Evolutionary conservation across 2,329 filamentous ascomycete species (phyloP).

Genomic region (Scytalidium sp.): DNA sequence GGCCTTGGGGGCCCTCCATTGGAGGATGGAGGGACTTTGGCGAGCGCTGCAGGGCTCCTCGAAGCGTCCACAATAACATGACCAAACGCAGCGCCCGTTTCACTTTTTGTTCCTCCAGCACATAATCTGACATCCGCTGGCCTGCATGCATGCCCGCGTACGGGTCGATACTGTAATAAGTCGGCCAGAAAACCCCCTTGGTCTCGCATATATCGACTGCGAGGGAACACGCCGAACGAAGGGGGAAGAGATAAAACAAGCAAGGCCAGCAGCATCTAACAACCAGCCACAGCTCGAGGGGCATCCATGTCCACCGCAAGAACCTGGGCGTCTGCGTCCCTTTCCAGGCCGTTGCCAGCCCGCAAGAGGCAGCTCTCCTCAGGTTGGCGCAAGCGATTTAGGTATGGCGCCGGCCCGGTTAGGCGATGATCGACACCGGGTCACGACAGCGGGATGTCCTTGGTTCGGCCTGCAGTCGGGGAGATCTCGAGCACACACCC

Average conservation of each 20-base stretch:
- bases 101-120: neutral
- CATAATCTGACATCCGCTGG: neutral
- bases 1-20: neutral
- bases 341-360: too few species aligned
- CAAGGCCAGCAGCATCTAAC: neutral
- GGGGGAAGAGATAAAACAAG: too few species aligned
- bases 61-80: neutral
- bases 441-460: neutral
- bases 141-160: too few species aligned
- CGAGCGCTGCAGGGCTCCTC: neutral
- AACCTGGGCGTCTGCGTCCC: neutral
- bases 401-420: neutral
- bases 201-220: too few species aligned
- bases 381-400: neutral
- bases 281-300: too few species aligned
- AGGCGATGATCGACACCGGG: neutral
- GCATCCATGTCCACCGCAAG: neutral
- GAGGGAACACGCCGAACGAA: too few species aligned
- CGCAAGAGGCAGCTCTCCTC: too few species aligned
- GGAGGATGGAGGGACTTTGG: neutral
- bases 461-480: neutral
- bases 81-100: neutral
- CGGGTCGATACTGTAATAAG: too few species aligned
- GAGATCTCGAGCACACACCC: neutral
- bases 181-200: too few species aligned